Conservation (phyloP, 192 early-diverging fungal species). For the Entomortierella parvispora region DNA sequence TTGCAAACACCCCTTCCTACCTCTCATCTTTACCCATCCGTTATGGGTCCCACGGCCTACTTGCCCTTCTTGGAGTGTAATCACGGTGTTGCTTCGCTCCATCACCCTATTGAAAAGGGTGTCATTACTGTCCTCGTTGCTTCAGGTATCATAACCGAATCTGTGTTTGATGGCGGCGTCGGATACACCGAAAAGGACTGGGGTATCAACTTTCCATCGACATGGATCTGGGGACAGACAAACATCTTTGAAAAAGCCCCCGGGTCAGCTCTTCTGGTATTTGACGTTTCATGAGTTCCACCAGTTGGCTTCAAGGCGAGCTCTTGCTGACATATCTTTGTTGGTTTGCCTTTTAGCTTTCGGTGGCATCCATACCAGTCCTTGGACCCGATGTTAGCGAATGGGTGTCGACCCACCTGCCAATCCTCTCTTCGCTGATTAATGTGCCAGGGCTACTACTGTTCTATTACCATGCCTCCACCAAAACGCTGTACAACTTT, state of each 20-base stretch:
- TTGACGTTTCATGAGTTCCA: no score
- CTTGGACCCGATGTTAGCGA: conserved; percentile 27
- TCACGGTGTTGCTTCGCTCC: conserved; percentile 56
- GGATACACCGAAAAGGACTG: conserved; percentile 65
- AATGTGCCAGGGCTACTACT: conserved; percentile 40
- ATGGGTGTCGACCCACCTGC: conserved; percentile 20
- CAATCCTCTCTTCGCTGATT: not conserved
- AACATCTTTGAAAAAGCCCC: conserved; percentile 47
- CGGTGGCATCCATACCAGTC: conserved; percentile 26
- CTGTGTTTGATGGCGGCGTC: conserved; percentile 37
- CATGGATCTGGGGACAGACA: conserved; percentile 61
- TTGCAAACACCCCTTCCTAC: conserved; percentile 42
- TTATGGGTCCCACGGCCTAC: conserved; percentile 60
- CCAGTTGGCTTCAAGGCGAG: no score
- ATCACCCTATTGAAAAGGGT: conserved; percentile 46
- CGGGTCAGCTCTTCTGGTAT: conserved; percentile 50
- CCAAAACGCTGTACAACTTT: conserved; percentile 56
- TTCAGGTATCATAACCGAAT: not conserved
- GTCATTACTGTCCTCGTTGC: conserved; percentile 23
- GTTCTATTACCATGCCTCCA: conserved; percentile 41
- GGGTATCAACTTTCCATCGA: conserved; percentile 62
- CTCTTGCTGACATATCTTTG: not conserved
- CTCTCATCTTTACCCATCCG: conserved; percentile 23
- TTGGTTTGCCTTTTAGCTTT: not conserved
- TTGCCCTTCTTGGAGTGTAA: conserved; percentile 61